Base-by-base conservation (phyloP, 2,329 filamentous ascomycete genomes). In the Aspergillus quadrilineatus region DNA sequence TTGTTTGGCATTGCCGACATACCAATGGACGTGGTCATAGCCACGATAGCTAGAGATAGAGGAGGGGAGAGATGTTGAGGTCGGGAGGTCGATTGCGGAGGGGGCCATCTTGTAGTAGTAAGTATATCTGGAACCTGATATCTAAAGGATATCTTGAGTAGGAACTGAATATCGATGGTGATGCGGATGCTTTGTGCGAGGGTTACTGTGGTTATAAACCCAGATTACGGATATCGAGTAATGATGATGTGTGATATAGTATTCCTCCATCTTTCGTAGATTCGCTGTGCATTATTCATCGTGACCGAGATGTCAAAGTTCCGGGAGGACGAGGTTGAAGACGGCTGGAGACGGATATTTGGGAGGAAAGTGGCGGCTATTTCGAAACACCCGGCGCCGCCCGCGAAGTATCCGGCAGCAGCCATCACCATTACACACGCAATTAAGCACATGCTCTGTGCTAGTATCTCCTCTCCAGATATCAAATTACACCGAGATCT, bases 1-100 rank as follows among this genome's bases (percentile, higher is more conserved):
- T 79, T 97, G 92, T 78, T 97, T 97, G 66, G 93, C 92, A 72
- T 97, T 97, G 71, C 92, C 92, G 30, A 97, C 93, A 79, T 91
- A 96, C 92, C 92, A 97, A 65, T 91, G 92, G 55, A 96, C 85
- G 75, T 96, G 90, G 76, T 96, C 90, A 73, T 96, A 97, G 69
- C 90, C 92, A 59, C 85, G 84, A 78, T 96, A 77, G 60, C 70
- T 73, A 49, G 69, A 67, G 14, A 76, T 59, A 17, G 66, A 65
- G 42, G 64, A 66, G 43, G 62, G 61, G 28, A 57, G 48, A 12
- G 49, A 51, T 5, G 56, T 46, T 5, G 58, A 50, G 6, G 61
- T 59, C n/a, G 65, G 55, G 15, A 67, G 59, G 5, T 68, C 63
- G 48, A 70, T 67, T 15, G 69, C 69, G 45, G 65, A 63, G 53